These are phyloP conservation scores for Debaryomycetaceae sp. DNA, from an alignment of 1,139 yeast species.

Conservation along the genomic window DNA sequence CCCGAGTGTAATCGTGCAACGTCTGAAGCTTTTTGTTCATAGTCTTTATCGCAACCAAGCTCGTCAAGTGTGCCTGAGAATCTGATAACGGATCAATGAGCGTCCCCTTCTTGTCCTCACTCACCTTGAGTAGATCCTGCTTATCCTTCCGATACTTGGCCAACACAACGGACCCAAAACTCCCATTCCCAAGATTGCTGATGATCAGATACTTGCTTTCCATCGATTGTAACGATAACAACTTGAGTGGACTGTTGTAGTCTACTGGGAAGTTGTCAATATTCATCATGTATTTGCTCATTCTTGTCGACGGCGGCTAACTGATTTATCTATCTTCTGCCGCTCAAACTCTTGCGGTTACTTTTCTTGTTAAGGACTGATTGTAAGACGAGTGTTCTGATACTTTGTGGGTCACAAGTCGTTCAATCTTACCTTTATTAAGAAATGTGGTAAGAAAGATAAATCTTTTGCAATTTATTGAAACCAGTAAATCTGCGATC, in stretches of 20 bases:
- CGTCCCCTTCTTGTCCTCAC: constrained; percentile 32
- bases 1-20: constrained; percentile 55
- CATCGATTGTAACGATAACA: constrained; percentile 40
- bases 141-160: constrained; percentile 42
- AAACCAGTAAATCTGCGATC: background rate
- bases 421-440: background rate
- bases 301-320: constrained; percentile 1
- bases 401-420: no score
- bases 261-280: constrained; percentile 10
- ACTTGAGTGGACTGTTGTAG: constrained; percentile 16
- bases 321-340: background rate
- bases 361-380: background rate
- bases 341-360: constrained; percentile 1
- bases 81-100: constrained; percentile 47
- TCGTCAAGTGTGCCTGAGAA: constrained; percentile 18
- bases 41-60: constrained; percentile 80
- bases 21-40: constrained; percentile 55
- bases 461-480: background rate
- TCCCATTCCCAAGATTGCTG: constrained; percentile 65
- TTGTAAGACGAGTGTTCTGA: background rate
- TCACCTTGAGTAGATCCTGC: constrained; percentile 10
- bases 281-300: background rate
- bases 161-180: constrained; percentile 70
- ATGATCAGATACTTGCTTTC: constrained; percentile 47
- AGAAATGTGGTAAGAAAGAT: background rate